A percentile compares a stretch with the other conserved stretches of the same genome.
These are phyloP conservation scores for Magnolia kwangsiensis DNA, from an alignment of 164 flowering plant genomes.

Conservation along the genomic window DNA sequence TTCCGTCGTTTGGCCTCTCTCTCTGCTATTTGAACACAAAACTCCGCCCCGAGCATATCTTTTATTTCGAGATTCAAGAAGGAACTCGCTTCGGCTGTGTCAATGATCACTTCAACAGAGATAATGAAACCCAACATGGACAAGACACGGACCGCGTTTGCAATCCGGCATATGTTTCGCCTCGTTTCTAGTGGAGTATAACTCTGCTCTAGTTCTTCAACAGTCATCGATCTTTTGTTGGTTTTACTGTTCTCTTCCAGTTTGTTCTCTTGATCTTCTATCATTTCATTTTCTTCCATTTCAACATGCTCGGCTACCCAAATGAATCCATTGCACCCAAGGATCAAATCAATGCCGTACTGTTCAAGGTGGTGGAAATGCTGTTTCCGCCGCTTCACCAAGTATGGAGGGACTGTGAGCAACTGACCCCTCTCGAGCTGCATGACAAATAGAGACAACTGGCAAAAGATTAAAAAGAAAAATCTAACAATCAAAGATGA, in stretches of 20 bases:
- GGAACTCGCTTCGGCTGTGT: constrained; percentile 46
- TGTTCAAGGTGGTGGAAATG: constrained; percentile 86
- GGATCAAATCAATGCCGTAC: constrained; percentile 71
- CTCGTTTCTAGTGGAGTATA: constrained; percentile 56
- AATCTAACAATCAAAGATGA: background rate
- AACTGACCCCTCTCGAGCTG: constrained; percentile 92
- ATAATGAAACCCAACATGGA: constrained; percentile 70
- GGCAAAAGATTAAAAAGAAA: constrained; percentile 2
- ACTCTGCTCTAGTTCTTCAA: constrained; percentile 42
- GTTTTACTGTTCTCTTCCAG: constrained; percentile 27
- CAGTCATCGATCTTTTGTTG: constrained; percentile 9
- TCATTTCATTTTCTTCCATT: constrained; percentile 43
- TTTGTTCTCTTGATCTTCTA: constrained; percentile 42
- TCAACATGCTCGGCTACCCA: constrained; percentile 93
- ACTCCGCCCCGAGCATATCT: constrained; percentile 95
- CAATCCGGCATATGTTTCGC: constrained; percentile 70
- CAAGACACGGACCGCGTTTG: constrained; percentile 74
- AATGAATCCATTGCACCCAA: constrained; percentile 90
- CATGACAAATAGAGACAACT: constrained; percentile 1
- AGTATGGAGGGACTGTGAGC: constrained; percentile 68
- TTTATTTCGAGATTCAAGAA: constrained; percentile 47
- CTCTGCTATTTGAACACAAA: constrained; percentile 74
- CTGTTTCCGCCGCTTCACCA: constrained; percentile 83
- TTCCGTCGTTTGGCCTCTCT: constrained; percentile 67
- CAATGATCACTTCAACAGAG: constrained; percentile 54